Conservation (phyloP, 1,284 basidiomycete genomes). For the Ustilago trichophora region DNA sequence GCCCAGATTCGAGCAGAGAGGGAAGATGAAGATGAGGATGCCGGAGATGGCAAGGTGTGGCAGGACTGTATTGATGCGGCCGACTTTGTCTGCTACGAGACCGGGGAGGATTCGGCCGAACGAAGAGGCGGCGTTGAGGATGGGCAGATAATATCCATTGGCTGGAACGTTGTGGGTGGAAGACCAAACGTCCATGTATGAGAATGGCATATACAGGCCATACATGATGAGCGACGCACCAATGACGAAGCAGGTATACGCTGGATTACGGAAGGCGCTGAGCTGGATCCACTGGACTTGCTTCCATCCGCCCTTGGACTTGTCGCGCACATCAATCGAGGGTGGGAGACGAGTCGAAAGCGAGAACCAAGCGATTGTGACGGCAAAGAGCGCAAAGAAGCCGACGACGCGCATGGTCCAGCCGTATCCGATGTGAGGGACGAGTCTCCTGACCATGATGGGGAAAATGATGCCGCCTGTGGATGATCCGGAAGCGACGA, state of each 20-base stretch:
- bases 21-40: conserved; percentile 53
- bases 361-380: conserved; percentile 31
- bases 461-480: conserved; percentile 57
- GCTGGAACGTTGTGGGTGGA: conserved; percentile 22
- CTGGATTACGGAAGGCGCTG: conserved; percentile 38
- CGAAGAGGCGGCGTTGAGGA: conserved; percentile 52
- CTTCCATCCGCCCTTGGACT: conserved; percentile 45
- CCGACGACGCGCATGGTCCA: conserved; percentile 52
- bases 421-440: conserved; percentile 45
- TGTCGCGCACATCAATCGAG: conserved; percentile 35
- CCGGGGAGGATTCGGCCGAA: conserved; percentile 66
- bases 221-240: conserved; percentile 41
- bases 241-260: conserved; percentile 38
- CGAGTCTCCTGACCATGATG: conserved; percentile 44
- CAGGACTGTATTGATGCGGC: conserved; percentile 66
- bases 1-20: conserved; percentile 28
- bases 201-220: conserved; percentile 53
- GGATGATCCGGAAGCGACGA: conserved; percentile 50
- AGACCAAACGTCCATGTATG: conserved; percentile 49
- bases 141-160: conserved; percentile 48
- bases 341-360: conserved; percentile 43
- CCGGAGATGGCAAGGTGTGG: conserved; percentile 57
- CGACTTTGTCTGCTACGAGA: conserved; percentile 62
- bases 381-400: conserved; percentile 43
- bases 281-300: conserved; percentile 37